These are phyloP conservation scores for Gossypium lobatum DNA, from an alignment of 441 rosid genomes.

Conservation along the genomic window DNA sequence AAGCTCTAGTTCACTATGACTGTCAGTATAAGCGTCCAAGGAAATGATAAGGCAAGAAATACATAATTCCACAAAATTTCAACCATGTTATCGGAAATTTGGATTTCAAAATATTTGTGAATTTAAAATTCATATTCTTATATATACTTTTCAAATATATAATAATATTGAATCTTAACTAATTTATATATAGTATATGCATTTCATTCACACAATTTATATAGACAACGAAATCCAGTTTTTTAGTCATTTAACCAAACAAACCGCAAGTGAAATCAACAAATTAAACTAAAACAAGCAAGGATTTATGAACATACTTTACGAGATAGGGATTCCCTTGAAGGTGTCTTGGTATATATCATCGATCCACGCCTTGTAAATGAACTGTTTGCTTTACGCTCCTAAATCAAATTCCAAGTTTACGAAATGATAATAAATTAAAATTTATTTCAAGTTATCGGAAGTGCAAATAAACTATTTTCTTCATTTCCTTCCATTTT, in stretches of 20 bases:
- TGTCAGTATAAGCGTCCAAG: not conserved
- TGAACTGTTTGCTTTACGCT: constrained; percentile 66
- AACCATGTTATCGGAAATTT: too few relatives aligned
- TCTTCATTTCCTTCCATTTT: not conserved
- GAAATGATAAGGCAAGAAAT: not conserved
- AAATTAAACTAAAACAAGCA: not conserved
- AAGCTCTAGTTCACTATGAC: not conserved
- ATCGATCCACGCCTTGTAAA: constrained; percentile 79
- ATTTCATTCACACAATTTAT: not conserved
- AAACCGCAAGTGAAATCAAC: not conserved
- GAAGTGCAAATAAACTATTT: not conserved
- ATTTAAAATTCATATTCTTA: too few relatives aligned
- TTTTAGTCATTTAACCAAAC: not conserved
- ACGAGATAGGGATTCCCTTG: constrained; percentile 56
- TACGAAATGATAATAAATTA: not conserved
- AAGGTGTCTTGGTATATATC: constrained; percentile 88
- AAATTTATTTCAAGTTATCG: not conserved
- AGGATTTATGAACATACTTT: constrained; percentile 34
- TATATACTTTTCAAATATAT: not conserved
- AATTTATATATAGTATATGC: not conserved
- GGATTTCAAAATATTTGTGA: too few relatives aligned
- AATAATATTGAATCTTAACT: not conserved
- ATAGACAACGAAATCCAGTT: not conserved
- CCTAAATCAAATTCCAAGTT: constrained; percentile 28
- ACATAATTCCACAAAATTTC: not conserved